phyloP scores from a whole-genome alignment of 805 yeast species.

The Myxozyma udenii region DNA sequence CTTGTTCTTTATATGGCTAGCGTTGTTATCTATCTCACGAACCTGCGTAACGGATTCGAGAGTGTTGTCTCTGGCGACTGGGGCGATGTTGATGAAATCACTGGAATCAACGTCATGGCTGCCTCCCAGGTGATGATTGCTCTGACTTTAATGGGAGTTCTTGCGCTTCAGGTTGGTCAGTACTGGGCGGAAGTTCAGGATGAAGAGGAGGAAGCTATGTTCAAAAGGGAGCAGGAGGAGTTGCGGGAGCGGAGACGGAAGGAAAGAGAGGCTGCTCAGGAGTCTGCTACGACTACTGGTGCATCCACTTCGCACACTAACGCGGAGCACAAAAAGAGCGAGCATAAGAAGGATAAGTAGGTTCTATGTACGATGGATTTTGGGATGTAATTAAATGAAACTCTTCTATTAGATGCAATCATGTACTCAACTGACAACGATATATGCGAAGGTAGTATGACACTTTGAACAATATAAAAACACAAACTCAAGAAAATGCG shows the following conservation, averaged over 20 bases:
- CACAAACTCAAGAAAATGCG: no score
- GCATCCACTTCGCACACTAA: background rate
- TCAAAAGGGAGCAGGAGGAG: slow-evolving; percentile 9
- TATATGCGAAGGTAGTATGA: no score
- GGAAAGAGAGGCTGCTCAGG: background rate
- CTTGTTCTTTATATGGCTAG: slow-evolving; percentile 69
- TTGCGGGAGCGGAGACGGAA: slow-evolving; percentile 7
- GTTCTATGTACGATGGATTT: no score
- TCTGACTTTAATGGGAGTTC: slow-evolving; percentile 69
- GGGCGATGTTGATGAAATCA: slow-evolving; percentile 88
- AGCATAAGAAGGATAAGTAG: slow-evolving; percentile 9
- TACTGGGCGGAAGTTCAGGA: slow-evolving; percentile 72
- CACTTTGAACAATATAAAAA: no score
- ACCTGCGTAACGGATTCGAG: slow-evolving; percentile 74
- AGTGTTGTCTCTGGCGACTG: slow-evolving; percentile 70
- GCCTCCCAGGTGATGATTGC: slow-evolving; percentile 80
- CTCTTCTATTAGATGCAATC: no score
- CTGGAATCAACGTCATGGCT: slow-evolving; percentile 88
- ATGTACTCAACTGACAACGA: no score
- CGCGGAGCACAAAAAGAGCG: background rate
- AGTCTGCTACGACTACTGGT: background rate
- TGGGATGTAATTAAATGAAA: no score
- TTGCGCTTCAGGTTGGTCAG: slow-evolving; percentile 81
- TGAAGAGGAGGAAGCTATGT: slow-evolving; percentile 17
- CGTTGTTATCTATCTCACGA: slow-evolving; percentile 77